Base-by-base conservation (phyloP, 2,329 filamentous ascomycete species). In the Trichoderma oligosporum region DNA sequence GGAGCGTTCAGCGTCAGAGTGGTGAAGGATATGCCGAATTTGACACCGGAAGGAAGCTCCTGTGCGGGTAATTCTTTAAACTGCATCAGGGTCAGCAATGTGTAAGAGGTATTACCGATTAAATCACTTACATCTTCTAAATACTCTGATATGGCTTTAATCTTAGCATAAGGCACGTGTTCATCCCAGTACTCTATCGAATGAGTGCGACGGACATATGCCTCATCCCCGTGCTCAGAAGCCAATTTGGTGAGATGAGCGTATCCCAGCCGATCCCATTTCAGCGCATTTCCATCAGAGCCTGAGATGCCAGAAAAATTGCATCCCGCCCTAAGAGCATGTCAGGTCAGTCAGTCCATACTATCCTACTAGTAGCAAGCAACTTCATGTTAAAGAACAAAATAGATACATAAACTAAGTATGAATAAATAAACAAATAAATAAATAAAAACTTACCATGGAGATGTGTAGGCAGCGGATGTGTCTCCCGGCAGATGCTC, bases 301-400 rank as follows among this genome's bases (percentile, higher is more conserved):
- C 74, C 73, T 0, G 74, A 76, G 42, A 76, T 73, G 36, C 72
- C 73, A 0, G 74, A 77, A 61, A 76, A 76, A 61, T 77, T 77
- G 58, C 71, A 74, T 2, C 74, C 74, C 8, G 74, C 74, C 72
- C 73, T 70, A 24, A 4, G n/a, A 48, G 41, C 27, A 7, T 16
- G 55, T 39, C 6, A 27, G 9, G 4, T 38, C 12, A 16, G 41
- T n/a, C 20, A 25, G 7, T n/a, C 35, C 7, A 5, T 39, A 3
- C 9, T 5, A 31, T 16, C n/a, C 22, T 9, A 1, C 4, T 25
- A 9, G 11, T 7, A 7, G 44, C 44, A 11, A 18, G 22, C 9
- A 27, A 16, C 33, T 31, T 46, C 27, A 12, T 20, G 27, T 16
- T 14, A 24, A 11, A 27, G 14, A 5, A 16, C 12, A 31, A 14